These are phyloP conservation scores for Aureobasidium sp. DNA, from an alignment of 2,329 filamentous ascomycete genomes.

Conservation along the genomic window DNA sequence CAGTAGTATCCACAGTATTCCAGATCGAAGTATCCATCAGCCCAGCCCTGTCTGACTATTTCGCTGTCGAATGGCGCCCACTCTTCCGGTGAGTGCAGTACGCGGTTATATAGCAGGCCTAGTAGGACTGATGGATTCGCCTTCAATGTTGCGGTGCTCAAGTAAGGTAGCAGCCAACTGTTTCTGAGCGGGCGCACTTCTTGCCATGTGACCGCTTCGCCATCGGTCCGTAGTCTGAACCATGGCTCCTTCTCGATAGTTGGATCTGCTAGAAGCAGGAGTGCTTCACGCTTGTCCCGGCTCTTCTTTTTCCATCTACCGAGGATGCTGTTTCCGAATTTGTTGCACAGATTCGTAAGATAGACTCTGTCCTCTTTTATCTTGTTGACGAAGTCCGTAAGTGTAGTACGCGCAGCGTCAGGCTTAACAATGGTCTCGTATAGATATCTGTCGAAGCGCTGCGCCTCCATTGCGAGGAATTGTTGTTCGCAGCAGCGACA, in stretches of 20 bases:
- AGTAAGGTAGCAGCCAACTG: neutral
- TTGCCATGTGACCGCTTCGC: neutral
- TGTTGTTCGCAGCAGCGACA: neutral
- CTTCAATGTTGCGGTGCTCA: neutral
- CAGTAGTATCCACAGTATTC: constrained; percentile 1
- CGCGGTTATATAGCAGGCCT: neutral
- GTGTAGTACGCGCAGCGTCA: neutral
- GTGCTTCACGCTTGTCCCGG: neutral
- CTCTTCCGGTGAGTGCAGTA: neutral
- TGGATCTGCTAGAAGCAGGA: neutral
- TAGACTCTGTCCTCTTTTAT: neutral
- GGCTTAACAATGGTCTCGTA: neutral
- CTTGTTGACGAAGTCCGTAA: neutral
- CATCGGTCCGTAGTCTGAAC: neutral
- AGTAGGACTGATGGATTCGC: neutral
- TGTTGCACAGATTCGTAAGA: neutral
- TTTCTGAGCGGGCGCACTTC: neutral
- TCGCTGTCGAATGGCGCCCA: neutral
- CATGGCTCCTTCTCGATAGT: neutral
- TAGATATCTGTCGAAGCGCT: neutral
- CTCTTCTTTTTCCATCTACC: neutral
- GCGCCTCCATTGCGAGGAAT: neutral
- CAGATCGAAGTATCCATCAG: neutral
- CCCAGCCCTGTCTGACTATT: neutral
- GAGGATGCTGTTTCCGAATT: neutral